phyloP scores from a whole-genome alignment of 2,329 filamentous ascomycete genomes.

The Arthroderma sp. region DNA sequence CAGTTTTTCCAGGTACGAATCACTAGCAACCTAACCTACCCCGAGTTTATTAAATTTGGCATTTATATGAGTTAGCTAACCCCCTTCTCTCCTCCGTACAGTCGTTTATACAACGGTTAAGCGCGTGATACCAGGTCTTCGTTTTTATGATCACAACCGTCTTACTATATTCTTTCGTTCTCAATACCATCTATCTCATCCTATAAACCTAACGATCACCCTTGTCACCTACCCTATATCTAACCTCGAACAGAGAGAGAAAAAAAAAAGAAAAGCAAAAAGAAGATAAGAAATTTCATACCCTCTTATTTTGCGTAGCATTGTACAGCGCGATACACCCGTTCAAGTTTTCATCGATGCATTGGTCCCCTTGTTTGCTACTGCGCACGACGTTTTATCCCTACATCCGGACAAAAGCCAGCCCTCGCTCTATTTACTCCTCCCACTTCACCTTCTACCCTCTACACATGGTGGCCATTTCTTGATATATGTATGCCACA shows the following conservation, averaged over 20 bases:
- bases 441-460: too few species aligned
- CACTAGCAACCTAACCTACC: neutral
- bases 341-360: too few species aligned
- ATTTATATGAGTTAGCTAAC: neutral
- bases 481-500: too few species aligned
- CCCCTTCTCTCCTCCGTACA: slow-evolving; percentile 7
- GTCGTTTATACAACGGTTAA: slow-evolving; percentile 34
- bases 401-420: too few species aligned
- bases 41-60: neutral
- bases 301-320: too few species aligned
- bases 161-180: neutral
- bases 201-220: neutral
- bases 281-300: neutral
- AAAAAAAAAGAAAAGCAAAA: neutral
- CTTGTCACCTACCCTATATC: neutral
- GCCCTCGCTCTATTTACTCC: too few species aligned
- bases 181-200: neutral
- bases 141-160: neutral
- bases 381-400: too few species aligned
- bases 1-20: slow-evolving; percentile 34
- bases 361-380: too few species aligned
- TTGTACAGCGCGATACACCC: too few species aligned
- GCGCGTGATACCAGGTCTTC: slow-evolving; percentile 22
- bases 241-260: neutral
- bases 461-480: too few species aligned